Evolutionary conservation across 2,329 filamentous ascomycete genomes (phyloP).

Genomic region (Ophiostoma piceae): DNA sequence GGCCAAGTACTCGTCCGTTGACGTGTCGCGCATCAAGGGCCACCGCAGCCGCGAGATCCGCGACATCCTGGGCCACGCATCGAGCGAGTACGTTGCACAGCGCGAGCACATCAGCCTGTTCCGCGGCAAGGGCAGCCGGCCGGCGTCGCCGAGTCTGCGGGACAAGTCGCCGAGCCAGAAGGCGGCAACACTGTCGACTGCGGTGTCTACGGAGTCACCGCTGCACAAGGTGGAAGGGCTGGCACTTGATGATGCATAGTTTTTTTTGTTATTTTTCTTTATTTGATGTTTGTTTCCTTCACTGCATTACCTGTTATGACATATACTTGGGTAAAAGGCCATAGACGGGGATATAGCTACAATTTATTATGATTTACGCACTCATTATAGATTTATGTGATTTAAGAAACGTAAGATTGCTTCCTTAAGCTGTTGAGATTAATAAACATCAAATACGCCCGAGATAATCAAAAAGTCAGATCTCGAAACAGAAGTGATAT

Average conservation of each 20-base stretch:
- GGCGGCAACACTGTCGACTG: not conserved
- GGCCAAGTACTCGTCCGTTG: constrained; percentile 84
- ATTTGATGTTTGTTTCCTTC: not conserved
- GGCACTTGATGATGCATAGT: not conserved
- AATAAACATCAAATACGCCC: too few relatives aligned
- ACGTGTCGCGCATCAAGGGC: constrained; percentile 81
- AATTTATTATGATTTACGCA: not conserved
- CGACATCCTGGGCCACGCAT: constrained; percentile 77
- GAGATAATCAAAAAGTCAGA: too few relatives aligned
- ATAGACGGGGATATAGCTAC: not conserved
- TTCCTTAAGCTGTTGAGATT: too few relatives aligned
- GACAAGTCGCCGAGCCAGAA: constrained; percentile 21
- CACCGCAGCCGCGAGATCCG: constrained; percentile 76
- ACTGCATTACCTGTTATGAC: not conserved
- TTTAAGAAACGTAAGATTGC: too few relatives aligned
- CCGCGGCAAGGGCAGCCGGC: constrained; percentile 45
- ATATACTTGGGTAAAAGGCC: not conserved
- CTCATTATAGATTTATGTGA: not conserved
- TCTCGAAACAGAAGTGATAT: too few relatives aligned
- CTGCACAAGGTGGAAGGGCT: constrained; percentile 20
- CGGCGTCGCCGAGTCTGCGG: constrained; percentile 43
- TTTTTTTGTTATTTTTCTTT: not conserved
- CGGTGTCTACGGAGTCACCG: constrained; percentile 18
- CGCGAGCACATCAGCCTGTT: constrained; percentile 83
- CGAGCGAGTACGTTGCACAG: constrained; percentile 89